These are phyloP conservation scores for Hyphopichia khmerensis DNA, from an alignment of 1,139 yeast species.

Conservation along the genomic window DNA sequence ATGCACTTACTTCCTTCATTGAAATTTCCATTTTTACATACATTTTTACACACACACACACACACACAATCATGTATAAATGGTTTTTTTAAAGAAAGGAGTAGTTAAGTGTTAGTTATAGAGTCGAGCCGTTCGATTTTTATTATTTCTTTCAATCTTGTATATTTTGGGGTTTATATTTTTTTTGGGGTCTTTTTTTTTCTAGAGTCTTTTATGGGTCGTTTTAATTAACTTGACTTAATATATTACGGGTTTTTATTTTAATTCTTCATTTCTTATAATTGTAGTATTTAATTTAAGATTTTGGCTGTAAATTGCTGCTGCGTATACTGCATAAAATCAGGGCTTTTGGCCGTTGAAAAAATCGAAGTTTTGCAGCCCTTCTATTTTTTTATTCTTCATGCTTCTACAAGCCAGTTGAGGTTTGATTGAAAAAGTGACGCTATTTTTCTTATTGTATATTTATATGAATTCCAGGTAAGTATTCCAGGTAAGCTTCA, in stretches of 20 bases:
- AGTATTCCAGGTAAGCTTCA: too few relatives aligned
- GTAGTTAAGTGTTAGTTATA: not conserved
- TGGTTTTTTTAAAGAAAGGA: not conserved
- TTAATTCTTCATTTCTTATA: not conserved
- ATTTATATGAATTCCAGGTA: too few relatives aligned
- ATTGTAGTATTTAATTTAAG: too few relatives aligned
- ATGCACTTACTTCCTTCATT: not conserved
- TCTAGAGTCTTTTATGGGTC: too few relatives aligned
- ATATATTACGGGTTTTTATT: slow-evolving; percentile 1
- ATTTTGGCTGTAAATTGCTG: too few relatives aligned
- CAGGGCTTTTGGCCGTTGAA: too few relatives aligned
- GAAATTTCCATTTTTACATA: not conserved
- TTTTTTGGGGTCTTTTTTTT: not conserved
- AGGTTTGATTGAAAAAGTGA: too few relatives aligned
- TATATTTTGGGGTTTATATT: not conserved
- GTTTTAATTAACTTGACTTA: not conserved
- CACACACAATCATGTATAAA: slow-evolving; percentile 1
- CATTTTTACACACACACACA: slow-evolving; percentile 3
- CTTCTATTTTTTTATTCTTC: too few relatives aligned
- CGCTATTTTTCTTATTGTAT: too few relatives aligned
- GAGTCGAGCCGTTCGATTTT: slow-evolving; percentile 5
- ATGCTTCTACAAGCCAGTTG: too few relatives aligned
- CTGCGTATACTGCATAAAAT: not conserved
- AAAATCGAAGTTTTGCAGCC: too few relatives aligned
- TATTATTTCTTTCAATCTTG: not conserved